Evolutionary conservation across 2,329 filamentous ascomycete genomes (phyloP), one percentile per base, ranked within the genome.

Genomic region (Fusarium pseudoanthophilum): DNA sequence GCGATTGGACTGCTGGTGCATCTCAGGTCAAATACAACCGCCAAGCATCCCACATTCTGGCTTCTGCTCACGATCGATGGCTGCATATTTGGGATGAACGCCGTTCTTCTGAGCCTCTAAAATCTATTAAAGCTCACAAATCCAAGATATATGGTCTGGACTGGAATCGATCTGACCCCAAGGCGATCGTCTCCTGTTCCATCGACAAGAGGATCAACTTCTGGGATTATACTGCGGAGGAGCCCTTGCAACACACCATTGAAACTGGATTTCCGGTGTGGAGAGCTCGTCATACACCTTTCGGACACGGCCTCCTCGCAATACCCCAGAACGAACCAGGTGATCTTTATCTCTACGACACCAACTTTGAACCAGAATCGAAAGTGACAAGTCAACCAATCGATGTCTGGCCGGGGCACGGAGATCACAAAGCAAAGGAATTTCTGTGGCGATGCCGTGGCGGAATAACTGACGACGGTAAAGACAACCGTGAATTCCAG

Each of bases 131-230:
- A 78, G 95, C 95, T 1, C 95, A 98, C 78, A 90, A 90, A 37
- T 97, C 95, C 42, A 98, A 97, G 82, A 97, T 98, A 67, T 98
- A 98, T 79, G 95, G 95, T 34, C 87, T 98, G 39, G 95, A 98
- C 82, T 98, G 95, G 95, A 97, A 97, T 79, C 90, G 95, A 58
- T 92, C 92, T 18, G 87, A 91, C 53, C 83, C 90, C 4, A 92
- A 90, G 15, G 91, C 90, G 40, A 86, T 98, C 57, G 90, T 94
- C 11, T 98, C 95, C 6, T 98, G 95, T 81, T 97, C 95, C 3
- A 85, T 98, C 55, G 95, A 98, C 79, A 94, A 92, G 80, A 97
- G 92, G 45, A 95, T 98, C 82, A 97, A 97, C 79, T 93, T 97
- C 73, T 98, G 95, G 95, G 93, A 97, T 80, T 94, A 95, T 76